Percentiles rank a stretch among this genome's conserved stretches.
These are phyloP conservation scores for Pyrenochaeta sp. DNA, from an alignment of 2,329 filamentous ascomycete species.

Conservation along the genomic window DNA sequence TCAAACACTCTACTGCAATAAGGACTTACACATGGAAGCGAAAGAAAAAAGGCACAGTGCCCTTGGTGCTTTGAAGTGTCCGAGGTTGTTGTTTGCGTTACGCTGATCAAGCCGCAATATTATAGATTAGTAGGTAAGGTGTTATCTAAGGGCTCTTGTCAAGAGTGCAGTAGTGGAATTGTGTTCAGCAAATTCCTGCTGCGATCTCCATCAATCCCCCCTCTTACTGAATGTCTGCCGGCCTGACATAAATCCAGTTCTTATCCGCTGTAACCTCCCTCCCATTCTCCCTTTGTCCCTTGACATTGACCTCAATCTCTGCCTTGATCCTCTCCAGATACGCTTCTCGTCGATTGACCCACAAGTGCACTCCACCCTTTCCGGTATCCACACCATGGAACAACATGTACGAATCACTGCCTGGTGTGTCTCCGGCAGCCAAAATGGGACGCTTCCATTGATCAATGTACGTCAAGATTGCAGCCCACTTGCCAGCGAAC, in stretches of 20 bases:
- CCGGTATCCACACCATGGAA: conserved; percentile 40
- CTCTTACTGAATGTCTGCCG: conserved; percentile 35
- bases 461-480: conserved; percentile 41
- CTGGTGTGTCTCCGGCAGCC: conserved; percentile 39
- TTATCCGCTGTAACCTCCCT: conserved; percentile 40
- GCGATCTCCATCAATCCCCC: no score
- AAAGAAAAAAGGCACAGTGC: no score
- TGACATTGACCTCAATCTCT: conserved; percentile 32
- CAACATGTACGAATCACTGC: conserved; percentile 42
- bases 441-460: conserved; percentile 41
- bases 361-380: conserved; percentile 41
- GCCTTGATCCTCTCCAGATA: conserved; percentile 28
- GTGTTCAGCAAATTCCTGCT: no score
- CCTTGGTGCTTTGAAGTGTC: no score
- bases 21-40: no score
- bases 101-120: no score
- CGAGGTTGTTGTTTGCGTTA: no score
- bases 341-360: conserved; percentile 35
- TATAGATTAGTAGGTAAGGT: no score
- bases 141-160: no score
- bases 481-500: conserved; percentile 43
- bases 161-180: no score
- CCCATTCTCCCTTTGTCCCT: conserved; percentile 35
- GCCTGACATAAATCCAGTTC: conserved; percentile 41
- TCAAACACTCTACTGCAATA: no score